Evolutionary conservation across 2,329 filamentous ascomycete genomes (phyloP).

Genomic region (Lecanicillium sp.): DNA sequence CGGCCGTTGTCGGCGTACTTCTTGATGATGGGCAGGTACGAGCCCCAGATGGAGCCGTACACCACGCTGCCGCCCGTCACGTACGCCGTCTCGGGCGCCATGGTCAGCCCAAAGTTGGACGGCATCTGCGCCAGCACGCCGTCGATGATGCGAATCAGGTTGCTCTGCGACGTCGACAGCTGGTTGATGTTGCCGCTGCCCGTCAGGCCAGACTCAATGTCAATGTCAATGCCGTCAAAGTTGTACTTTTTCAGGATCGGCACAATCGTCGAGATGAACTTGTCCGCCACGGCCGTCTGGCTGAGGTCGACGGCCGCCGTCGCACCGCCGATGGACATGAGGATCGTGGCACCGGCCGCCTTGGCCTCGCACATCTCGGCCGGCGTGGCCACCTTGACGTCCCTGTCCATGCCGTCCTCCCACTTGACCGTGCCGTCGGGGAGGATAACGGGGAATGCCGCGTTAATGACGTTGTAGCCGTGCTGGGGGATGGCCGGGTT

Average conservation of each 20-base stretch:
- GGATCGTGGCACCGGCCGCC: slow-evolving; percentile 23
- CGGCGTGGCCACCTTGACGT: slow-evolving; percentile 21
- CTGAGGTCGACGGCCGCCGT: slow-evolving; percentile 24
- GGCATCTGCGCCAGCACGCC: slow-evolving; percentile 38
- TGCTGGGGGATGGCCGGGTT: slow-evolving; percentile 19
- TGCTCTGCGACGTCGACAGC: slow-evolving; percentile 23
- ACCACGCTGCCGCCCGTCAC: slow-evolving; percentile 23
- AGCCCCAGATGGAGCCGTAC: slow-evolving; percentile 26
- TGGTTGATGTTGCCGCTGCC: slow-evolving; percentile 21
- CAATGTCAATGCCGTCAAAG: slow-evolving; percentile 29
- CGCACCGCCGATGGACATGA: slow-evolving; percentile 27
- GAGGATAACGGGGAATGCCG: slow-evolving; percentile 26
- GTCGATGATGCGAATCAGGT: slow-evolving; percentile 28
- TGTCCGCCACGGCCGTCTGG: slow-evolving; percentile 23
- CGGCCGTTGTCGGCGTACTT: slow-evolving; percentile 27
- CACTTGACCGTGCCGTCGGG: slow-evolving; percentile 24
- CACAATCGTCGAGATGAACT: slow-evolving; percentile 25
- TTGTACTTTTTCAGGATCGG: slow-evolving; percentile 26
- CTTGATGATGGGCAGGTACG: slow-evolving; percentile 29
- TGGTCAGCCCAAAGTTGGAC: slow-evolving; percentile 51
- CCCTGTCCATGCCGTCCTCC: slow-evolving; percentile 24
- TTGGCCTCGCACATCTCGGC: slow-evolving; percentile 26
- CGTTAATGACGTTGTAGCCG: slow-evolving; percentile 27
- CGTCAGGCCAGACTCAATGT: slow-evolving; percentile 24
- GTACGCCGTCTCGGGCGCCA: slow-evolving; percentile 29